Percentiles rank a stretch among this genome's conserved stretches.
Evolutionary conservation across 805 yeast species (phyloP).

Genomic region (Ogataea salicorniae): DNA sequence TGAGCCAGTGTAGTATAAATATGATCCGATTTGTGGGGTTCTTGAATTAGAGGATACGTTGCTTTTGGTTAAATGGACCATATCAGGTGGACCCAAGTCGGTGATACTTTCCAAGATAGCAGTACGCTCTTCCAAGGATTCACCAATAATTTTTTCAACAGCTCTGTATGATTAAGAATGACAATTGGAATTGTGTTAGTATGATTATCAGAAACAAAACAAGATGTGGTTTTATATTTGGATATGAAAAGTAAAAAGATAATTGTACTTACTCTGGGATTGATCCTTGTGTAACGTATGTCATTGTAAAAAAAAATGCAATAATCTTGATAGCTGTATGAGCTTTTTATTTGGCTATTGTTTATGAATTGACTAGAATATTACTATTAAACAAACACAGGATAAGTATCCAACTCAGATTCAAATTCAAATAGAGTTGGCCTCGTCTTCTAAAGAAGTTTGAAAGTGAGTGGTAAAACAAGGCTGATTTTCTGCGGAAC

Average conservation of each 20-base stretch:
- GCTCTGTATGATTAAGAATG: slow-evolving; percentile 31
- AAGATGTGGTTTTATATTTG: too few species aligned
- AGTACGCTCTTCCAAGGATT: slow-evolving; percentile 59
- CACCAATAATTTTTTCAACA: slow-evolving; percentile 44
- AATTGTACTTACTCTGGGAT: slow-evolving; percentile 50
- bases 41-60: slow-evolving; percentile 22
- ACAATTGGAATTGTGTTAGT: too few species aligned
- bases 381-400: too few species aligned
- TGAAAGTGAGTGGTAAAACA: too few species aligned
- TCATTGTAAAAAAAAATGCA: slow-evolving; percentile 18
- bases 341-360: background rate
- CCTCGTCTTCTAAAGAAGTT: too few species aligned
- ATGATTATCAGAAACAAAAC: too few species aligned
- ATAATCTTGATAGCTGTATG: background rate
- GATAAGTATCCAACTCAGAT: background rate
- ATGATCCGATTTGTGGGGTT: slow-evolving; percentile 60
- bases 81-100: slow-evolving; percentile 72
- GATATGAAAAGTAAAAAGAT: background rate
- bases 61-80: slow-evolving; percentile 44
- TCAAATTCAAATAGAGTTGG: too few species aligned
- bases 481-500: too few species aligned
- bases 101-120: slow-evolving; percentile 50
- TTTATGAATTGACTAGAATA: too few species aligned
- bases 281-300: slow-evolving; percentile 49
- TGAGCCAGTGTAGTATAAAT: slow-evolving; percentile 66